phyloP scores from a whole-genome alignment of 2,329 filamentous ascomycete genomes.

The Ophiocordyceps camponoti-saundersi region DNA sequence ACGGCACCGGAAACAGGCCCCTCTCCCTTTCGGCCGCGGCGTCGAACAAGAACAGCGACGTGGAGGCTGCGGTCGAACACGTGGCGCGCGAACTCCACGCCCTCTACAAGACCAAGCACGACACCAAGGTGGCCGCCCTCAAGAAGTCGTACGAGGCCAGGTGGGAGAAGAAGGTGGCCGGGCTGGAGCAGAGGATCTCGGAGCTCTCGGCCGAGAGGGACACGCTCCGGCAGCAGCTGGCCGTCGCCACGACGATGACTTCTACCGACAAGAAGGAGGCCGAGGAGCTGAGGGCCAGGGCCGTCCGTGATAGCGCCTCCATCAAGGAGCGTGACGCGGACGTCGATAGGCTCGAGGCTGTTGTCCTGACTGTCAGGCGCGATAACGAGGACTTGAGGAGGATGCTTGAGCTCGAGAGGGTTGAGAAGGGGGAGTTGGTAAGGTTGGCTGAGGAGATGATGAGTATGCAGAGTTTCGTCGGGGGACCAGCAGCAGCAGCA shows the following conservation, averaged over 20 bases:
- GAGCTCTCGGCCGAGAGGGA: constrained; percentile 60
- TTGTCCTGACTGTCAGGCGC: constrained; percentile 50
- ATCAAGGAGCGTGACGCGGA: constrained; percentile 56
- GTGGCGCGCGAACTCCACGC: constrained; percentile 87
- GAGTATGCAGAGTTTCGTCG: constrained; percentile 39
- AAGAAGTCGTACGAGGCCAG: constrained; percentile 73
- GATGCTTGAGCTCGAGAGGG: constrained; percentile 55
- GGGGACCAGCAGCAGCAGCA: constrained; percentile 5
- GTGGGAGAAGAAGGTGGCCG: constrained; percentile 74
- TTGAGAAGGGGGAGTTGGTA: constrained; percentile 74
- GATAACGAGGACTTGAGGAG: constrained; percentile 50
- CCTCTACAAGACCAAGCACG: constrained; percentile 93
- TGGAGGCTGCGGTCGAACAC: constrained; percentile 74
- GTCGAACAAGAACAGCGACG: constrained; percentile 38
- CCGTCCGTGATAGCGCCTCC: constrained; percentile 48
- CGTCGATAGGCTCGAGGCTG: constrained; percentile 56
- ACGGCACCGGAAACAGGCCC: background rate
- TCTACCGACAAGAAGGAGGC: background rate
- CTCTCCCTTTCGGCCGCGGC: background rate
- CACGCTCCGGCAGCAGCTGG: constrained; percentile 30
- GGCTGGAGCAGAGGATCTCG: constrained; percentile 56
- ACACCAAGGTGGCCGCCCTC: constrained; percentile 83
- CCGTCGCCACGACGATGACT: background rate
- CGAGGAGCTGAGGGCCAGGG: constrained; percentile 36
- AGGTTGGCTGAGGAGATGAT: constrained; percentile 74